Conservation (phyloP, 768 basidiomycete genomes). For the Clavulina sp. region DNA sequence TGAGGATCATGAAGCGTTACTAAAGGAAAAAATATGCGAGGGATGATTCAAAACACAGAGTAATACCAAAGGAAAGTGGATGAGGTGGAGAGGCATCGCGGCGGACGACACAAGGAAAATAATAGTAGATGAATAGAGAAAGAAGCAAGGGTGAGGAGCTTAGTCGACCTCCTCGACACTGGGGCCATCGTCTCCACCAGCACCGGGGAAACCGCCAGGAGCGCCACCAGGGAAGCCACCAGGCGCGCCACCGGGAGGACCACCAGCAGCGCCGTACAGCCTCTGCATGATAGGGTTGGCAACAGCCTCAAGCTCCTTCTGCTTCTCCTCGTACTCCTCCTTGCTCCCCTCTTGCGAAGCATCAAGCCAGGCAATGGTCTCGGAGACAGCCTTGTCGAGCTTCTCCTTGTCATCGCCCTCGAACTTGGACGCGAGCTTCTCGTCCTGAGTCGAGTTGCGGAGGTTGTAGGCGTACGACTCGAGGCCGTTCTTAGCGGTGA, state of each 20-base stretch:
- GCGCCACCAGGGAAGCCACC: conserved; percentile 13
- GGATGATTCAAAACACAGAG: no score
- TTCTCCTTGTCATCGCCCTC: conserved; percentile 20
- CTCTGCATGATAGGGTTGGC: conserved; percentile 23
- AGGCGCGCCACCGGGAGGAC: conserved; percentile 16
- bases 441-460: conserved; percentile 24
- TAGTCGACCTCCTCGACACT: conserved; percentile 27
- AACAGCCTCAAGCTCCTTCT: conserved; percentile 26
- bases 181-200: conserved; percentile 21
- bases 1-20: no score
- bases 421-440: conserved; percentile 25
- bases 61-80: no score
- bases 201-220: conserved; percentile 14
- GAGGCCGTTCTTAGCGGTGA: conserved; percentile 27
- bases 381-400: conserved; percentile 21
- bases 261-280: conserved; percentile 21
- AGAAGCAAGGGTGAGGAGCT: not conserved
- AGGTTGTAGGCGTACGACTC: conserved; percentile 31
- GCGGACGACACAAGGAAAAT: no score
- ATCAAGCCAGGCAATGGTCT: conserved; percentile 24
- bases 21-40: no score
- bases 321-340: conserved; percentile 25
- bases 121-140: no score
- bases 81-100: no score
- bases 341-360: conserved; percentile 24